Evolutionary conservation across 139 green algal genomes (phyloP), one percentile per base, ranked within the genome.

Genomic region (Dunaliella sp.): DNA sequence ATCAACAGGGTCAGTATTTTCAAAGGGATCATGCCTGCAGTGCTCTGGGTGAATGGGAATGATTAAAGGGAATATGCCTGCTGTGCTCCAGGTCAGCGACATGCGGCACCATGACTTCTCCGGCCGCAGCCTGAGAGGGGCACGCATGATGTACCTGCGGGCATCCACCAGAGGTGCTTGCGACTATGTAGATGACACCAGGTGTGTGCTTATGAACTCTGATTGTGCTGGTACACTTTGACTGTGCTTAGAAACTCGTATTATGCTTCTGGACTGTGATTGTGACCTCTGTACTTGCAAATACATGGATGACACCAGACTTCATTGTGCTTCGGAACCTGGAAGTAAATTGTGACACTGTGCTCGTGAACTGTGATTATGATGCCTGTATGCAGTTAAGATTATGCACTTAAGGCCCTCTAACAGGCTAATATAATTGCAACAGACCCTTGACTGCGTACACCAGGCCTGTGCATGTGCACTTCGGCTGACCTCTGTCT

Each of bases 141-240:
- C 87, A 0, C 82, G 90, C 37, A 90, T 97, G 38, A 84, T 98
- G 28, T 98, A 97, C 90, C 95, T 98, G 91, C 89, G 95, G 0
- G 95, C 90, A 28, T 83, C 75, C 58, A 76, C 35, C 0, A 35
- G 72, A 0, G 95, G 95, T 1, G 95, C 94, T 0, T 97, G 94
- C 88, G 92, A 93, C 85, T 98, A 98, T 89, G 92, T 98, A 77
- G 90, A 98, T 85, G 95, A 98, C 88, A 59, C 85, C 30, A 88
- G 89, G 36, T 88, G 65, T 24, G 83, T 78, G 26, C 33, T 31
- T 21, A 24, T 24, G 58, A 74, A 21, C 22, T n/a, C 24, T 21
- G 22, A 74, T 74, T 24, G 58, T 24, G 24, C 58, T 24, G n/a
- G n/a, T n/a, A n/a, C n/a, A n/a, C n/a, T n/a, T n/a, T n/a, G n/a